Percentiles rank a stretch among this genome's conserved stretches.
Conservation (phyloP, 306 rosid genomes). For the Inga leiocalycina region DNA sequence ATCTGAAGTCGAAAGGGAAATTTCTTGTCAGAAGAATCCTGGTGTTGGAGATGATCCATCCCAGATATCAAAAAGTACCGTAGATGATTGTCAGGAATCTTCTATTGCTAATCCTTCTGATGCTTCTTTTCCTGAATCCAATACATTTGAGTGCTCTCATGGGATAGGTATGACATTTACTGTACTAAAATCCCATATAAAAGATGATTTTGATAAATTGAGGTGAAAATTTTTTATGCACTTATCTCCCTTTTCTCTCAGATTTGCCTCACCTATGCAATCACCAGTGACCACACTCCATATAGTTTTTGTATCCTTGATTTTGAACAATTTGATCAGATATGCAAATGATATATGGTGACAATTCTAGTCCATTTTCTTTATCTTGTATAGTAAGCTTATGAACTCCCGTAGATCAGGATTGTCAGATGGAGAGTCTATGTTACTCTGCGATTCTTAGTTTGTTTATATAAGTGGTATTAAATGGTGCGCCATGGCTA, state of each 20-base stretch:
- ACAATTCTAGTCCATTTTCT: neutral
- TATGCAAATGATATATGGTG: neutral
- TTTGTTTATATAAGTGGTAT: neutral
- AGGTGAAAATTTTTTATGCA: neutral
- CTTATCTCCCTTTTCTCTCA: neutral
- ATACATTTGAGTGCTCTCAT: conserved; percentile 39
- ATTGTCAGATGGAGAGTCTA: neutral
- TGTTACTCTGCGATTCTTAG: neutral
- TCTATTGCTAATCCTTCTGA: conserved; percentile 37
- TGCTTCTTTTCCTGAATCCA: conserved; percentile 46
- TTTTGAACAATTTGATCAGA: conserved; percentile 12
- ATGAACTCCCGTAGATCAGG: conserved; percentile 2
- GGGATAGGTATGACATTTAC: conserved; percentile 60
- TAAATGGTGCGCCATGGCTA: neutral
- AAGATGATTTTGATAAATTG: conserved; percentile 3
- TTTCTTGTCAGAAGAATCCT: conserved; percentile 34
- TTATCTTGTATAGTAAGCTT: conserved; percentile 7
- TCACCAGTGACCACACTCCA: neutral
- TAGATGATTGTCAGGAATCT: conserved; percentile 46
- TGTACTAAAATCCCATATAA: neutral
- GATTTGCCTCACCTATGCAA: neutral
- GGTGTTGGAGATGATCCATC: conserved; percentile 48
- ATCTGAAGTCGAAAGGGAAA: conserved; percentile 55
- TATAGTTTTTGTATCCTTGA: neutral
- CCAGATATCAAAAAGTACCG: conserved; percentile 37